phyloP scores from a whole-genome alignment of 2,329 filamentous ascomycete species.

The Purpureocillium lavendulum region DNA sequence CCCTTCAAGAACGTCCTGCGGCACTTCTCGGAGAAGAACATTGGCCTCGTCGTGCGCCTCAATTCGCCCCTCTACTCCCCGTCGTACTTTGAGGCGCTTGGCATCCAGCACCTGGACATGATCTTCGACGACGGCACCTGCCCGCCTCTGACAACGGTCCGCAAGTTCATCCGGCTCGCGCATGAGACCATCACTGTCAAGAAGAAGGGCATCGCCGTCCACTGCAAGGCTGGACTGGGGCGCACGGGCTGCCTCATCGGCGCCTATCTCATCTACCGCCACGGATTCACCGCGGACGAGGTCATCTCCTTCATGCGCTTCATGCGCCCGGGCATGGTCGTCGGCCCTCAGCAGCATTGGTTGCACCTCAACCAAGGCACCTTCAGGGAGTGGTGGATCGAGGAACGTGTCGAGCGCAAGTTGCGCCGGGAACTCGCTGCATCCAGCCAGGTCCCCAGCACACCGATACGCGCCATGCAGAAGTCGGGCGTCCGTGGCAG shows the following conservation, averaged over 20 bases:
- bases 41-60: slow-evolving; percentile 87
- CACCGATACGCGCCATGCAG: slow-evolving; percentile 53
- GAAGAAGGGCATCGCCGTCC: slow-evolving; percentile 90
- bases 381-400: slow-evolving; percentile 98
- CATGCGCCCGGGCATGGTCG: slow-evolving; percentile 98
- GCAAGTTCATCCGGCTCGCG: slow-evolving; percentile 88
- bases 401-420: slow-evolving; percentile 70
- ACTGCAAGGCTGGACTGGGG: slow-evolving; percentile 96
- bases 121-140: slow-evolving; percentile 99
- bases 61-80: slow-evolving; percentile 96
- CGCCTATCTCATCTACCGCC: slow-evolving; percentile 93
- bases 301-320: slow-evolving; percentile 98
- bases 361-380: slow-evolving; percentile 92
- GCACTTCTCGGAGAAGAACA: slow-evolving; percentile 80
- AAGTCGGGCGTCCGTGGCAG: slow-evolving; percentile 52
- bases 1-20: slow-evolving; percentile 94
- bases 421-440: slow-evolving; percentile 51
- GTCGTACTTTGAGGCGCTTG: slow-evolving; percentile 92
- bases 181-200: slow-evolving; percentile 89
- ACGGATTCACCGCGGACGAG: slow-evolving; percentile 96
- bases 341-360: slow-evolving; percentile 98
- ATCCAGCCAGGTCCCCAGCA: slow-evolving; percentile 43
- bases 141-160: slow-evolving; percentile 78
- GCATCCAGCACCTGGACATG: slow-evolving; percentile 96
- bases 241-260: slow-evolving; percentile 94